Evolutionary conservation across 495 filamentous ascomycete genomes (phyloP).

Genomic region (Collariella sp.): DNA sequence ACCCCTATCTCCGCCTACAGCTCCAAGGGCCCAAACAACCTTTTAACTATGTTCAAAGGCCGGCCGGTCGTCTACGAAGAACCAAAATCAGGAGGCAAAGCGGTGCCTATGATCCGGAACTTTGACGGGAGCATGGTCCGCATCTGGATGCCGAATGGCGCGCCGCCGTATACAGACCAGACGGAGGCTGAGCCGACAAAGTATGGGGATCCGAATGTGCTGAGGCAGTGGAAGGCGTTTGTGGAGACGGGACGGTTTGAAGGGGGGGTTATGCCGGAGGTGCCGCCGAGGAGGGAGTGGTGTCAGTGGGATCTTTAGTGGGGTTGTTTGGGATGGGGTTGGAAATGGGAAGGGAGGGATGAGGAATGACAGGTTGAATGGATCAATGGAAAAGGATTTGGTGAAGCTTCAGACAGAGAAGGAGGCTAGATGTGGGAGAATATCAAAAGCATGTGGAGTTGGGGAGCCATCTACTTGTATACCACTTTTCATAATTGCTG

Average conservation of each 20-base stretch:
- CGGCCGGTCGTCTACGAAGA: conserved; percentile 32
- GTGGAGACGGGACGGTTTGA: conserved; percentile 53
- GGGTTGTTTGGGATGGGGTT: not conserved
- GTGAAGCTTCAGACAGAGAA: too few relatives aligned
- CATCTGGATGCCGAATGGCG: conserved; percentile 63
- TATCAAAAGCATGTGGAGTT: too few relatives aligned
- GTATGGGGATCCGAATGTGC: conserved; percentile 41
- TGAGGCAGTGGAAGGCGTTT: conserved; percentile 51
- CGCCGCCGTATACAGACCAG: conserved; percentile 48
- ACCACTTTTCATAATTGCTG: too few relatives aligned
- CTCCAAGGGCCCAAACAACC: conserved; percentile 22
- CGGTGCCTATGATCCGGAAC: conserved; percentile 28
- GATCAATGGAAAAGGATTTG: too few relatives aligned
- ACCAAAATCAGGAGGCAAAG: conserved; percentile 14
- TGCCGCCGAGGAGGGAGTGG: conserved; percentile 66
- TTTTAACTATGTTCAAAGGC: conserved; percentile 34
- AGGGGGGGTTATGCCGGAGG: conserved; percentile 55
- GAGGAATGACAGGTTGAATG: too few relatives aligned
- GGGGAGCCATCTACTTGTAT: too few relatives aligned
- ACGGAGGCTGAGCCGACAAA: conserved; percentile 40
- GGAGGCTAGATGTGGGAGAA: too few relatives aligned
- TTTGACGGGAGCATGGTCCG: conserved; percentile 40
- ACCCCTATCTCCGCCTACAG: conserved; percentile 35
- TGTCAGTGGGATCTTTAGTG: conserved; percentile 59
- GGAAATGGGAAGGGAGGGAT: not conserved